Evolutionary conservation across 805 yeast species (phyloP).

Genomic region (Candida anglica): DNA sequence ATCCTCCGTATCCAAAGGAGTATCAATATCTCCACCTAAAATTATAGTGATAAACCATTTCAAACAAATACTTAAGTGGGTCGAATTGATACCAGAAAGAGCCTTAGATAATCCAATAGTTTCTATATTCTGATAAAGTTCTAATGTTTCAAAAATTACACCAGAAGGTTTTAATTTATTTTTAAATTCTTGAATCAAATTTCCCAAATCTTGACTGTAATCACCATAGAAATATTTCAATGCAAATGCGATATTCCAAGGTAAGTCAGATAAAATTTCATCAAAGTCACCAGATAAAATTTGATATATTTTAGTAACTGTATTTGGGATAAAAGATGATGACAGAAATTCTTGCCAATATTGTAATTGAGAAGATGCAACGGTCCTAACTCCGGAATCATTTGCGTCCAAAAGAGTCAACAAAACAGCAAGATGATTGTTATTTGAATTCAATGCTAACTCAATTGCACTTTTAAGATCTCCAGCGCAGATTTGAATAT

Average conservation of each 20-base stretch:
- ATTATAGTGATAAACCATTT: conserved; percentile 53
- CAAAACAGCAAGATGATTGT: conserved; percentile 66
- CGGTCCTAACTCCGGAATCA: conserved; percentile 48
- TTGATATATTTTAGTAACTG: conserved; percentile 57
- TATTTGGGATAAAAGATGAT: conserved; percentile 44
- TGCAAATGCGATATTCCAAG: conserved; percentile 66
- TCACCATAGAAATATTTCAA: conserved; percentile 63
- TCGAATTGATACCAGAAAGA: conserved; percentile 4
- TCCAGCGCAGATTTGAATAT: conserved; percentile 47
- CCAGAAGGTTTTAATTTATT: conserved; percentile 14
- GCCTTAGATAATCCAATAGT: conserved; percentile 7
- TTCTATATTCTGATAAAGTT: conserved; percentile 11
- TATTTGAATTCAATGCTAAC: conserved; percentile 55
- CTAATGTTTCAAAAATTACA: conserved; percentile 16
- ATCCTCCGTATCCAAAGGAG: conserved; percentile 13
- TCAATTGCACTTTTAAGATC: conserved; percentile 60
- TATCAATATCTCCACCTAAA: conserved; percentile 18
- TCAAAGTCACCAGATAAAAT: conserved; percentile 53
- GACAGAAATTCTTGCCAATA: conserved; percentile 56
- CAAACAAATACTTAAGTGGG: conserved; percentile 30
- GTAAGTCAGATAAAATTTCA: conserved; percentile 41
- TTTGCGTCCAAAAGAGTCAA: conserved; percentile 71
- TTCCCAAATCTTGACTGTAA: conserved; percentile 9
- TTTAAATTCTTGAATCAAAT: conserved; percentile 8
- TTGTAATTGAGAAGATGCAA: conserved; percentile 59